Base-by-base conservation (phyloP, 495 filamentous ascomycete genomes). In the Annulohypoxylon maeteangense region DNA sequence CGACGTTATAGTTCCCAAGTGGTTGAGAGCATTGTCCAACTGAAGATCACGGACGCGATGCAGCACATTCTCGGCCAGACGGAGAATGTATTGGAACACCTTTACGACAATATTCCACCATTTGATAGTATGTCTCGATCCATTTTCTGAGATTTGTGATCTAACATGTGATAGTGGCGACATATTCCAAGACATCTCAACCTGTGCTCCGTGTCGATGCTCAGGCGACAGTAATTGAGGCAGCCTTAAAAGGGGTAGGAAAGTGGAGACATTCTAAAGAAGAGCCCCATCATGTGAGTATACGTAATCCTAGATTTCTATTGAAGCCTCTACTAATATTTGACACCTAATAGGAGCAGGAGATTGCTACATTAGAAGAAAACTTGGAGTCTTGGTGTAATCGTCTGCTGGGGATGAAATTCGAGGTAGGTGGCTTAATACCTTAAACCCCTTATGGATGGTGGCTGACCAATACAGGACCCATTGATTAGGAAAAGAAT, bases 171-270 rank as follows among this genome's bases (percentile, higher is more conserved):
- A 14, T 60, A 93, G 88, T 89, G 65, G 83, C 87, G 72, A 88
- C 81, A 8, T 99, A 97, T 79, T 88, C 86, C n/a, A 96, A 94
- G 75, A 90, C 86, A 38, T 94, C 93, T 0, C 84, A 90, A 55
- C 86, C 90, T 32, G 85, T 93, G 3, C 86, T 99, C 74, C 88
- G 87, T 10, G 89, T 95, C 2, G 95, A 99, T 78, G 92, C 93
- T 7, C 93, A 97, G 69, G 93, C 93, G 63, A 91, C 92, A 4
- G 92, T 98, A 4, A 90, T 98, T 0, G 93, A 97, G 78, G 91
- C 94, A n/a, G 91, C 92, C 5, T 79, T 98, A 44, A 97, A 93
- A 76, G 95, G 95, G 6, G 97, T 92, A 71, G 87, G 89, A 59
- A 93, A 90, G 78, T 98, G 94, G 94, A 81, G 91, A 10, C 81